Evolutionary conservation across 2,329 filamentous ascomycete species (phyloP), one percentile per base, ranked within the genome.

Genomic region (Lithohypha guttulata): DNA sequence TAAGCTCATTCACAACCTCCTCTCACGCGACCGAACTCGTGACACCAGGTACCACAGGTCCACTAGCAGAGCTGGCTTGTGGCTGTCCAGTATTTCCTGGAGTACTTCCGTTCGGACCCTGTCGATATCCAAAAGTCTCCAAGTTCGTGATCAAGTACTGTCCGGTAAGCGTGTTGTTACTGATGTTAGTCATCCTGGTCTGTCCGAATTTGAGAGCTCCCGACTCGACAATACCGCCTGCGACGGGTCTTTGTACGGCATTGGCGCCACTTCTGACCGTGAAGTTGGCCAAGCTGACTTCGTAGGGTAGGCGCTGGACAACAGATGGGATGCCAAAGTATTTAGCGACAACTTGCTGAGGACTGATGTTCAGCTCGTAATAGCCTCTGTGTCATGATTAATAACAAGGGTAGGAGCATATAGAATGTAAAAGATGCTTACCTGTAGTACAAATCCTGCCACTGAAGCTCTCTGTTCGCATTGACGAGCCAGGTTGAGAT

Each of bases 361-460:
- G 65, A 14, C 61, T 65, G 39, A 82, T 62, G 33, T 70, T 67
- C 27, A 84, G 61, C 52, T 80, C 71, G 49, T 76, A 84, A 60
- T 85, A 85, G 1, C 81, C 81, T 13, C 80, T 69, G 57, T 84
- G n/a, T n/a, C n/a, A n/a, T n/a, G n/a, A n/a, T n/a, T n/a, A n/a
- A n/a, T n/a, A n/a, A n/a, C n/a, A n/a, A n/a, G n/a, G n/a, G n/a
- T n/a, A n/a, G n/a, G n/a, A n/a, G n/a, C n/a, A n/a, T n/a, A n/a
- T n/a, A n/a, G n/a, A n/a, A n/a, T n/a, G n/a, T n/a, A n/a, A n/a
- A n/a, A n/a, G n/a, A n/a, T n/a, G n/a, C n/a, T n/a, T n/a, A n/a
- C n/a, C n/a, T n/a, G n/a, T n/a, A 85, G 56, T 81, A 84, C 6
- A 77, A 57, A 42, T 84, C 80, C 49, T 79, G 74, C 81, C 79